A percentile compares a stretch with the other conserved stretches of the same genome.
These are phyloP conservation scores for Hirsutella rhossiliensis DNA, from an alignment of 2,329 filamentous ascomycete genomes.

Conservation along the genomic window DNA sequence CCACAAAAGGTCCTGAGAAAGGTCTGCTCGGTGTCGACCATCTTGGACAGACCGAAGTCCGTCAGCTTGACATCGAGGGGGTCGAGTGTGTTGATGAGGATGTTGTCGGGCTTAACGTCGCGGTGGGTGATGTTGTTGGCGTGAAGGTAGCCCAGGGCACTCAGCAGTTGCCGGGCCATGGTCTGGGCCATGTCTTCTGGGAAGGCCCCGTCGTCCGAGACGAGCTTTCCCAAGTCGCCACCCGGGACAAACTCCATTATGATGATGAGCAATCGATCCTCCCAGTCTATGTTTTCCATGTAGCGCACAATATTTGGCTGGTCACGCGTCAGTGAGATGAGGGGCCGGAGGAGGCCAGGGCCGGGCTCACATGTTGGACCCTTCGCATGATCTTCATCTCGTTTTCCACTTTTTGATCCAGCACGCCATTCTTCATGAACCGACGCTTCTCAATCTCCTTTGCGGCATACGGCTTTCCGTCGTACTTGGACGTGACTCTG, in stretches of 20 bases:
- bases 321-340: constrained; percentile 7
- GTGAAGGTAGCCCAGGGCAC: constrained; percentile 79
- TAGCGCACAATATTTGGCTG: constrained; percentile 85
- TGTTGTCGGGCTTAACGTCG: constrained; percentile 98
- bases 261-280: constrained; percentile 78
- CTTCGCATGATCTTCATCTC: constrained; percentile 94
- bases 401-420: constrained; percentile 88
- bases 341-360: not conserved
- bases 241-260: constrained; percentile 86
- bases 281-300: constrained; percentile 76
- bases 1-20: constrained; percentile 96
- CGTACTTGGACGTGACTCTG: constrained; percentile 73
- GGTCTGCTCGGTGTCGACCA: constrained; percentile 78
- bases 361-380: constrained; percentile 60
- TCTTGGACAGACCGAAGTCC: constrained; percentile 93
- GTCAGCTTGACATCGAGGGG: constrained; percentile 83
- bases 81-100: constrained; percentile 62
- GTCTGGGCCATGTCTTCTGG: constrained; percentile 55
- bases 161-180: constrained; percentile 66
- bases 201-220: constrained; percentile 50
- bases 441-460: constrained; percentile 91
- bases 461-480: constrained; percentile 74
- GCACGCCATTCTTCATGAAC: constrained; percentile 83
- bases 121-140: constrained; percentile 83
- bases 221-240: constrained; percentile 70